These are phyloP conservation scores for Onygenales sp. DNA, from an alignment of 2,329 filamentous ascomycete genomes.

Conservation along the genomic window DNA sequence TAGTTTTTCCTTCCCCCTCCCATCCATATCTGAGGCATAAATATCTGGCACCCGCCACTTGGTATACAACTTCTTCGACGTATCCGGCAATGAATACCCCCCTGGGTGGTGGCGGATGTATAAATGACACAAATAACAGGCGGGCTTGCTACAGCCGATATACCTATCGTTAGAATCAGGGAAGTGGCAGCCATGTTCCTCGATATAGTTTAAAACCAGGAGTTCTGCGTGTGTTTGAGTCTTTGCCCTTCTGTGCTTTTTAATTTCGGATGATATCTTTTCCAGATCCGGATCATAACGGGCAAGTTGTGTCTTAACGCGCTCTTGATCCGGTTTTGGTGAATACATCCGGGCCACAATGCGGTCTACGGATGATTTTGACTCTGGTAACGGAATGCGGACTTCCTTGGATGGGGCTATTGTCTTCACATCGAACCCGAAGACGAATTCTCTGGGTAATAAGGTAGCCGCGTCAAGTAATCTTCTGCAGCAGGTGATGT, in stretches of 20 bases:
- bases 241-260: background rate
- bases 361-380: background rate
- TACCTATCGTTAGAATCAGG: background rate
- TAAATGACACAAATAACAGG: background rate
- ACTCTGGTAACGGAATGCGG: background rate
- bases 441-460: background rate
- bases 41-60: conserved; percentile 1
- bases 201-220: background rate
- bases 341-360: background rate
- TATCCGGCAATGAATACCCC: background rate
- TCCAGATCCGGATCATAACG: background rate
- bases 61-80: background rate
- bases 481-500: conserved; percentile 1
- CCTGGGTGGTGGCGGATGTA: background rate
- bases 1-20: background rate
- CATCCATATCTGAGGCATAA: background rate
- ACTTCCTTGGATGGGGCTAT: background rate
- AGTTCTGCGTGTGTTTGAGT: conserved; percentile 1
- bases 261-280: background rate
- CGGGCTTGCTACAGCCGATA: conserved; percentile 1
- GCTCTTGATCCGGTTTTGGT: background rate
- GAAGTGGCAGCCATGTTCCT: background rate
- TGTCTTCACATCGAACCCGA: background rate
- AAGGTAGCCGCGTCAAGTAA: background rate
- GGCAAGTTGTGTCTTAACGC: background rate